phyloP scores from a whole-genome alignment of 2,329 filamentous ascomycete genomes.

The Paecilomyces sp. region DNA sequence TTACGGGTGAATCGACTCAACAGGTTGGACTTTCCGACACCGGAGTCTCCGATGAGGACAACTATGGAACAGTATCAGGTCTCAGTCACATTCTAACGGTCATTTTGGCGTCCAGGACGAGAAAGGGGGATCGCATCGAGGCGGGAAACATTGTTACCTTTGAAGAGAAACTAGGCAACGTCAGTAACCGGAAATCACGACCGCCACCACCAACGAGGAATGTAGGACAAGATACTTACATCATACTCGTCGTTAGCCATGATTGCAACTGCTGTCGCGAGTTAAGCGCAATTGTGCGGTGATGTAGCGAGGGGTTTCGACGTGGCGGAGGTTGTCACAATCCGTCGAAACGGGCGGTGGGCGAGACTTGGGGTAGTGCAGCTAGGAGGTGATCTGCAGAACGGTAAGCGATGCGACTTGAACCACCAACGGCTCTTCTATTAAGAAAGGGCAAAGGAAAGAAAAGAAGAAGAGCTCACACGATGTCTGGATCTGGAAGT shows the following conservation, averaged over 20 bases:
- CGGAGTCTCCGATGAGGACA: conserved; percentile 97
- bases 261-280: conserved; percentile 22
- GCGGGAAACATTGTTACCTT: conserved; percentile 56
- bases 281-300: conserved; percentile 12
- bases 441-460: neutral
- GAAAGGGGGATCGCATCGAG: conserved; percentile 13
- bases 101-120: conserved; percentile 5
- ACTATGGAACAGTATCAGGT: conserved; percentile 47
- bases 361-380: conserved; percentile 4
- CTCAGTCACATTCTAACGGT: conserved; percentile 10
- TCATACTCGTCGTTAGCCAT: conserved; percentile 99
- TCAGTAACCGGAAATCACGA: conserved; percentile 21
- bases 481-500: conserved; percentile 1
- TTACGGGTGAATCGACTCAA: conserved; percentile 99
- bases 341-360: conserved; percentile 5
- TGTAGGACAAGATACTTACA: conserved; percentile 54
- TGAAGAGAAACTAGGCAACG: conserved; percentile 82
- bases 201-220: neutral
- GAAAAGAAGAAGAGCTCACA: conserved; percentile 3
- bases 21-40: conserved; percentile 99
- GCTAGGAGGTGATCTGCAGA: conserved; percentile 8
- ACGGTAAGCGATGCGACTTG: neutral
- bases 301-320: conserved; percentile 13
- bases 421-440: neutral
- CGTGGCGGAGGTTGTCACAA: conserved; percentile 14